These are phyloP conservation scores for Caryopteris hybrid DNA, from an alignment of 305 asterid genomes.

Conservation along the genomic window DNA sequence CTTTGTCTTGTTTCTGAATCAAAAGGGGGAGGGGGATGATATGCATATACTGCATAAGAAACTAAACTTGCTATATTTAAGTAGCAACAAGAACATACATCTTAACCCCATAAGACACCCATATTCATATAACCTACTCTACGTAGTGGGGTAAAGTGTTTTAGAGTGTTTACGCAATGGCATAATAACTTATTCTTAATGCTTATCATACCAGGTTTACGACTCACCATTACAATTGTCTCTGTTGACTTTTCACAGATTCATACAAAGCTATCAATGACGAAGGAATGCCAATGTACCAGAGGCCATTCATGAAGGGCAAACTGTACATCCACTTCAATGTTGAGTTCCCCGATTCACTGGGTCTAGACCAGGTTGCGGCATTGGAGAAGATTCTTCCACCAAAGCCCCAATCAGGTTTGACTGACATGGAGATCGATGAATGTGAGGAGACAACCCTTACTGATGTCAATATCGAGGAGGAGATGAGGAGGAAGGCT, in stretches of 20 bases:
- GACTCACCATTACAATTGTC: neutral
- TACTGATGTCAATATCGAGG: slow-evolving; percentile 53
- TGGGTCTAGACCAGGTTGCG: slow-evolving; percentile 33
- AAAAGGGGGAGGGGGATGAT: too few relatives aligned
- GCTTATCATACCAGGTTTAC: neutral
- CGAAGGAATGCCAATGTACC: slow-evolving; percentile 60
- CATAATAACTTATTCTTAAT: too few relatives aligned
- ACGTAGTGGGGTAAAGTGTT: too few relatives aligned
- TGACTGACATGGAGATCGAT: slow-evolving; percentile 53
- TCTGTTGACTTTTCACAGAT: slow-evolving; percentile 21
- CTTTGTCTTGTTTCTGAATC: too few relatives aligned
- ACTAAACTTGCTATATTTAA: too few relatives aligned
- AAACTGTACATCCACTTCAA: slow-evolving; percentile 50
- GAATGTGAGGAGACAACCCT: slow-evolving; percentile 59
- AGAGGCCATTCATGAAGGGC: slow-evolving; percentile 57
- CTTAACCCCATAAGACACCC: too few relatives aligned
- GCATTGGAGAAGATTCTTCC: slow-evolving; percentile 42
- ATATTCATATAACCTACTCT: too few relatives aligned
- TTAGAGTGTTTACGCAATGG: too few relatives aligned
- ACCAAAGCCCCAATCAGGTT: slow-evolving; percentile 31
- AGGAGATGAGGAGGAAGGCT: slow-evolving; percentile 49
- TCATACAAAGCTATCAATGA: slow-evolving; percentile 53
- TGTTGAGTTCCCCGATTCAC: slow-evolving; percentile 51
- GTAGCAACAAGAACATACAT: too few relatives aligned
- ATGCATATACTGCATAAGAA: too few relatives aligned